phyloP scores from a whole-genome alignment of 345 rosid species.

The Hevea brasiliensis region DNA sequence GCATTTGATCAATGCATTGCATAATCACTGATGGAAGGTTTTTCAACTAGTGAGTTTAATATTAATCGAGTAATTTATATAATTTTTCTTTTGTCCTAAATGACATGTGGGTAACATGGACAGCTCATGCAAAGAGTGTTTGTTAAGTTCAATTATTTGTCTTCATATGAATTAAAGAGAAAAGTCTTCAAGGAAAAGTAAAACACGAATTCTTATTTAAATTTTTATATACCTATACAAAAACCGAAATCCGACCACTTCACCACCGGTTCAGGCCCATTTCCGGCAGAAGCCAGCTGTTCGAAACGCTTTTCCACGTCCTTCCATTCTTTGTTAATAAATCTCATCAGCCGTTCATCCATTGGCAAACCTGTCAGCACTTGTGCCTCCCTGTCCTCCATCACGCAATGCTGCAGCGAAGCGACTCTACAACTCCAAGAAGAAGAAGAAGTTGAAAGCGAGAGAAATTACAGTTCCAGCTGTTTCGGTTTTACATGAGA shows the following conservation, averaged over 20 bases:
- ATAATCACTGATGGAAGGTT: too few relatives aligned
- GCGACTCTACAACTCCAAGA: conserved; percentile 14
- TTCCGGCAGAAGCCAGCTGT: conserved; percentile 24
- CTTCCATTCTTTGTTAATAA: conserved; percentile 39
- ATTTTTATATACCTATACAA: conserved; percentile 44
- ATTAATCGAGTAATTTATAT: too few relatives aligned
- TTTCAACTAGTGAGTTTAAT: too few relatives aligned
- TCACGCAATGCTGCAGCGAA: background rate
- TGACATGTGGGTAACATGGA: background rate
- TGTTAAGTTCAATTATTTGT: too few relatives aligned
- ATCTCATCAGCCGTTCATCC: conserved; percentile 37
- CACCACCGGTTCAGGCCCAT: conserved; percentile 25
- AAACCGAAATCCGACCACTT: conserved; percentile 48
- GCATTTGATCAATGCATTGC: too few relatives aligned
- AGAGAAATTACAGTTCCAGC: too few relatives aligned
- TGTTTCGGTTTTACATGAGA: background rate
- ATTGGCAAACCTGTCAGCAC: background rate
- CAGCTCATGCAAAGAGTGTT: background rate
- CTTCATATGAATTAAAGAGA: too few relatives aligned
- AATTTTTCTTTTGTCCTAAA: too few relatives aligned
- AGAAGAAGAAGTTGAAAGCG: conserved; percentile 19
- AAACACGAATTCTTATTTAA: background rate
- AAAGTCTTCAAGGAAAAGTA: too few relatives aligned
- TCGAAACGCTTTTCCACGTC: conserved; percentile 42
- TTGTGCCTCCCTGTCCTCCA: conserved; percentile 4